A percentile compares a stretch with the other conserved stretches of the same genome.
Evolutionary conservation across 78 protist genomes (phyloP).

Genomic region (Bodo saltans): DNA sequence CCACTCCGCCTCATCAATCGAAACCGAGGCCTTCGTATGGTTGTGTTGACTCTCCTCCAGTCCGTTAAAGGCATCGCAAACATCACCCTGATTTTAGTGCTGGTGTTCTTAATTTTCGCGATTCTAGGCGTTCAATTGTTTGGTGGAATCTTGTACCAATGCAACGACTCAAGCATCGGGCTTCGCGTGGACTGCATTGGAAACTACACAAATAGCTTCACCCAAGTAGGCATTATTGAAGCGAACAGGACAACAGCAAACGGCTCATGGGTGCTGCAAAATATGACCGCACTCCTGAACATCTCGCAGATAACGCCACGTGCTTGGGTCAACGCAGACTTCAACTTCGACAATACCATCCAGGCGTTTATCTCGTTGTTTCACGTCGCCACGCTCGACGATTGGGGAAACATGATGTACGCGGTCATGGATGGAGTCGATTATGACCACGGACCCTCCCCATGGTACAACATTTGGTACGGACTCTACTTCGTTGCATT

Average conservation of each 20-base stretch:
- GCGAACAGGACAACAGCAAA: too few relatives aligned
- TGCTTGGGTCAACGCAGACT: background rate
- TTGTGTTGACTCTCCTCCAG: background rate
- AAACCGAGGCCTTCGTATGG: constrained; percentile 27
- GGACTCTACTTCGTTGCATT: constrained; percentile 26
- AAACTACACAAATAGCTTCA: background rate
- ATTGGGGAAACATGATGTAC: constrained; percentile 26
- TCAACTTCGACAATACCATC: constrained; percentile 22
- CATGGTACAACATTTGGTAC: background rate
- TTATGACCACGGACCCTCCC: constrained; percentile 8
- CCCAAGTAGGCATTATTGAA: too few relatives aligned
- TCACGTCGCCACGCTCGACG: constrained; percentile 15
- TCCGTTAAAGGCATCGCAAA: background rate
- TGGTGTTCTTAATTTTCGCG: constrained; percentile 11
- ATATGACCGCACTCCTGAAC: background rate
- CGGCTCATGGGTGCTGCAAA: background rate
- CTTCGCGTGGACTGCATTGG: background rate
- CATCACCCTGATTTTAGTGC: background rate
- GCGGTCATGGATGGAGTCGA: constrained; percentile 11
- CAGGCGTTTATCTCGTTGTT: constrained; percentile 19
- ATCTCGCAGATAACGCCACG: background rate
- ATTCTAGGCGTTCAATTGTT: constrained; percentile 43
- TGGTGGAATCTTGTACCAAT: constrained; percentile 10
- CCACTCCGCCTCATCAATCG: constrained; percentile 57
- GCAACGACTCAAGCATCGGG: constrained; percentile 13